phyloP scores from a whole-genome alignment of 495 filamentous ascomycete species.

The Penicillium manginii region DNA sequence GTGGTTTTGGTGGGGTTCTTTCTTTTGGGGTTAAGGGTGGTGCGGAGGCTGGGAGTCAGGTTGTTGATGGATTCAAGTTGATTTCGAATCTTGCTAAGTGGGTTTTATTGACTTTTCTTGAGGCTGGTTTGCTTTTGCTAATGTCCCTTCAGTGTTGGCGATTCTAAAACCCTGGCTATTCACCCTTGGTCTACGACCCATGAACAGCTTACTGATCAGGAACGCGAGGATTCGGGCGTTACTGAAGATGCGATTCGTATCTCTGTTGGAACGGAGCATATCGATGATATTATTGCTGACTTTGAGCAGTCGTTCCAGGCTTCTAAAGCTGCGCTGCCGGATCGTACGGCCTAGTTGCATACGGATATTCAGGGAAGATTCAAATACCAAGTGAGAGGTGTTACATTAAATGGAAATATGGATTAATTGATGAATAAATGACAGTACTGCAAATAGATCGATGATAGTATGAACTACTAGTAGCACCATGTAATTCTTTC shows the following conservation, averaged over 20 bases:
- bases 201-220: conserved; percentile 86
- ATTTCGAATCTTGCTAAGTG: conserved; percentile 91
- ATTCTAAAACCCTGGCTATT: conserved; percentile 87
- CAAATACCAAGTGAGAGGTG: no score
- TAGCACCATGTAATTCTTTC: no score
- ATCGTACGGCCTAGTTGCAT: conserved; percentile 12
- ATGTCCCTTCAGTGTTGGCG: conserved; percentile 56
- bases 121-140: conserved; percentile 14
- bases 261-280: conserved; percentile 95
- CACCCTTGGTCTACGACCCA: conserved; percentile 97
- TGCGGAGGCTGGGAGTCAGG: conserved; percentile 74
- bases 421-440: no score
- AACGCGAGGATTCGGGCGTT: conserved; percentile 79
- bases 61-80: conserved; percentile 94
- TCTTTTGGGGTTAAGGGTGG: conserved; percentile 94
- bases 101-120: conserved; percentile 18
- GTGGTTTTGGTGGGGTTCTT: conserved; percentile 90
- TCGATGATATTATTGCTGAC: conserved; percentile 96
- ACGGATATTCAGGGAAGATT: no score
- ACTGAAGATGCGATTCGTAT: conserved; percentile 95
- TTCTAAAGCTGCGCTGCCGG: conserved; percentile 38
- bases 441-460: no score
- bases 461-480: no score
- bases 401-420: no score
- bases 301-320: conserved; percentile 89